Percentiles rank a stretch among this genome's conserved stretches.
Evolutionary conservation across 164 flowering plant species (phyloP).

Genomic region (Platanus orientalis): DNA sequence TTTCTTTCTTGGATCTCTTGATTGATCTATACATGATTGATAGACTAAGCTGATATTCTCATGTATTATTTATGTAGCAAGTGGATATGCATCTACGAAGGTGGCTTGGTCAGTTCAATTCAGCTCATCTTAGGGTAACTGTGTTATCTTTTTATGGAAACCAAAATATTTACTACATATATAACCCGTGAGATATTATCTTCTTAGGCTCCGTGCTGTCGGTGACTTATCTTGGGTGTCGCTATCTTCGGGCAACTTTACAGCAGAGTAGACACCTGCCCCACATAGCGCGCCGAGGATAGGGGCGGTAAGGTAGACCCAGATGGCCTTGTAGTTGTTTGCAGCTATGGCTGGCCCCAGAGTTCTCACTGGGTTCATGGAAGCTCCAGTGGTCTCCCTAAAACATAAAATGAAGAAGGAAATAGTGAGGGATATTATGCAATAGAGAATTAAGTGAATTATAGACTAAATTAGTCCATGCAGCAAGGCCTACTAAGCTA

Average conservation of each 20-base stretch:
- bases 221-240: slow-evolving; percentile 26
- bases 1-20: no score
- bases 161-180: background rate
- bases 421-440: background rate
- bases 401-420: background rate
- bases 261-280: slow-evolving; percentile 59
- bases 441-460: no score
- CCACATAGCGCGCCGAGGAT: slow-evolving; percentile 70
- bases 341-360: slow-evolving; percentile 86
- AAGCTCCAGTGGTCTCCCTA: slow-evolving; percentile 66
- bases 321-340: slow-evolving; percentile 67
- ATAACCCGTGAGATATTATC: slow-evolving; percentile 11
- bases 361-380: slow-evolving; percentile 90
- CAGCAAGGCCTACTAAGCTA: no score
- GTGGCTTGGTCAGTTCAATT: no score
- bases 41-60: no score
- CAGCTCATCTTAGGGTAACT: background rate
- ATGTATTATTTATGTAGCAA: no score
- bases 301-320: slow-evolving; percentile 82
- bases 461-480: no score
- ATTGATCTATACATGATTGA: no score
- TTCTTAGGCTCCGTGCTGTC: slow-evolving; percentile 37
- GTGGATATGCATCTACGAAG: no score
- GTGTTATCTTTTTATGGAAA: background rate
- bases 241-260: slow-evolving; percentile 54